Percentiles rank a stretch among this genome's conserved stretches.
Evolutionary conservation across 768 basidiomycete species (phyloP).

Genomic region (Phylloporus sp.): DNA sequence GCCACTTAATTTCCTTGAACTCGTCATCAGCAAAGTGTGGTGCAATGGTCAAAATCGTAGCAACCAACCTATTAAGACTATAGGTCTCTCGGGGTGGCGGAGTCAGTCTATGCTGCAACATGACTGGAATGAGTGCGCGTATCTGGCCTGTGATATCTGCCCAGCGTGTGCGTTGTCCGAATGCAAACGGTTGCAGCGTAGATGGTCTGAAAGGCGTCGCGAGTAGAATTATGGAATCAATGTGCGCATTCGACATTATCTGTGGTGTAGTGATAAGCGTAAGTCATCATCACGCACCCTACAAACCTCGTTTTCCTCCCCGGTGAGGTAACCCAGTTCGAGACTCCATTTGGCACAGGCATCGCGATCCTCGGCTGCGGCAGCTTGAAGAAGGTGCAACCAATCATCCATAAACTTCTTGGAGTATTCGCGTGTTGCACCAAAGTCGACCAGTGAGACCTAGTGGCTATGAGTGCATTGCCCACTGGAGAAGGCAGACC

Average conservation of each 20-base stretch:
- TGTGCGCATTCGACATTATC: constrained; percentile 86
- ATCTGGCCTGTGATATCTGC: constrained; percentile 72
- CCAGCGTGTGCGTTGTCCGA: constrained; percentile 65
- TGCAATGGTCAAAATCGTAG: not conserved
- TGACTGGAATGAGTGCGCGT: constrained; percentile 78
- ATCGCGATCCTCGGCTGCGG: constrained; percentile 61
- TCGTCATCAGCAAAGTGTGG: not conserved
- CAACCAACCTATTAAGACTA: constrained; percentile 77
- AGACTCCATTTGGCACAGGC: constrained; percentile 70
- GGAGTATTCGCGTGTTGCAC: constrained; percentile 85
- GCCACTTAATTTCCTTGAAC: constrained; percentile 69
- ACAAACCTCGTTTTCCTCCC: constrained; percentile 74
- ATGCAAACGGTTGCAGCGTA: constrained; percentile 72
- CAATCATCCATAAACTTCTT: constrained; percentile 86
- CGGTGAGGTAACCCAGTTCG: constrained; percentile 87
- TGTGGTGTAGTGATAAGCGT: constrained; percentile 1
- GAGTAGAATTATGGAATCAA: constrained; percentile 77
- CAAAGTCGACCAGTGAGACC: constrained; percentile 93
- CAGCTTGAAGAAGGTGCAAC: constrained; percentile 79
- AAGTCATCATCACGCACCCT: not conserved
- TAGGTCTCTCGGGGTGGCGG: constrained; percentile 95
- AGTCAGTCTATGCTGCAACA: constrained; percentile 84
- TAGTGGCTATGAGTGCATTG: constrained; percentile 23
- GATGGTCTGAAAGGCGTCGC: constrained; percentile 76
- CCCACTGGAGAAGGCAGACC: not conserved